Conservation (phyloP, 805 yeast species). For the Ogataea paradorogensis region DNA sequence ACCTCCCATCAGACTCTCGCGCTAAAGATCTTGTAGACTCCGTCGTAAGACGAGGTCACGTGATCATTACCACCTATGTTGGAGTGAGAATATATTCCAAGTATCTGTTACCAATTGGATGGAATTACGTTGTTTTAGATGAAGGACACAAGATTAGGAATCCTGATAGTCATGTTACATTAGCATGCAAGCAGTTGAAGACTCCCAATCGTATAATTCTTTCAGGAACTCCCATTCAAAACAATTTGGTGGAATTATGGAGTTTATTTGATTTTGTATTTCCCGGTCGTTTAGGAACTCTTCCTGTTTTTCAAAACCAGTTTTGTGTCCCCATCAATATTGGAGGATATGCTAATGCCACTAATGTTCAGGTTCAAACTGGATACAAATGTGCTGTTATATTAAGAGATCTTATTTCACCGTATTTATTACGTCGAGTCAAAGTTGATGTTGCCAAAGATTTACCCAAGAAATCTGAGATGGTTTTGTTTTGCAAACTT, state of each 20-base stretch:
- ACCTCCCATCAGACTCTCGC: constrained; percentile 28
- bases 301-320: constrained; percentile 91
- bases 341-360: constrained; percentile 98
- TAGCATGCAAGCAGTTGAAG: constrained; percentile 78
- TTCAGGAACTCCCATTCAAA: constrained; percentile 96
- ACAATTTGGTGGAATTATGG: constrained; percentile 90
- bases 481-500: constrained; percentile 87
- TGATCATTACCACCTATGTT: constrained; percentile 87
- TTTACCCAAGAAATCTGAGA: constrained; percentile 87
- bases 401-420: constrained; percentile 81
- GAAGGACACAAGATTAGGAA: constrained; percentile 97
- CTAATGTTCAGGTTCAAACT: constrained; percentile 92
- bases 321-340: constrained; percentile 89
- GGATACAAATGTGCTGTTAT: constrained; percentile 96
- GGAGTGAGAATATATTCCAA: constrained; percentile 37
- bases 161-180: constrained; percentile 85
- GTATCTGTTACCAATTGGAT: constrained; percentile 69
- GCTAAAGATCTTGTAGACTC: constrained; percentile 48
- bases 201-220: constrained; percentile 84
- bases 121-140: constrained; percentile 91
- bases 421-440: constrained; percentile 81
- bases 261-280: constrained; percentile 90
- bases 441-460: constrained; percentile 95
- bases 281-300: constrained; percentile 91
- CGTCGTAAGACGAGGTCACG: constrained; percentile 70